Percentiles rank a stretch among this genome's conserved stretches.
Evolutionary conservation across 225 moss, liverwort and hornwort species (phyloP).

Genomic region (Physcomitrium patens): DNA sequence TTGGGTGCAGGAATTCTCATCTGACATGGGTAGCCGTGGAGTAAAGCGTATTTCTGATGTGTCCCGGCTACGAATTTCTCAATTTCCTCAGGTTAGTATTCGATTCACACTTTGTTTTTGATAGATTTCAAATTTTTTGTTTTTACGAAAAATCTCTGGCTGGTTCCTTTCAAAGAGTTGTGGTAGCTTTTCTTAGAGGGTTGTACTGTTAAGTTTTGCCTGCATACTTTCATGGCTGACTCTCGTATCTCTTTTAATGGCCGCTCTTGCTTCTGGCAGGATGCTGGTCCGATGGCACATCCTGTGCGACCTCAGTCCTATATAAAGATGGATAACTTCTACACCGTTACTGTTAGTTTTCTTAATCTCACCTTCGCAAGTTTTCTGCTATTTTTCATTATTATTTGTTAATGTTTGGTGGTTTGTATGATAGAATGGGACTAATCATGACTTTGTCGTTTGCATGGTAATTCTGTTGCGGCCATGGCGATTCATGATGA

Average conservation of each 20-base stretch:
- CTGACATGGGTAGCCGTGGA: constrained; percentile 98
- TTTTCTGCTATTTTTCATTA: not conserved
- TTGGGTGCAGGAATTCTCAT: constrained; percentile 80
- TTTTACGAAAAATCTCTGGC: not conserved
- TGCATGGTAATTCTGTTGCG: constrained; percentile 30
- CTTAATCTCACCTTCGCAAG: constrained; percentile 1
- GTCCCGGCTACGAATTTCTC: constrained; percentile 74
- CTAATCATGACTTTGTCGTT: constrained; percentile 31
- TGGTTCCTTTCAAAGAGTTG: no score
- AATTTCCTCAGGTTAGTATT: constrained; percentile 73
- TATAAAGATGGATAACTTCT: constrained; percentile 99
- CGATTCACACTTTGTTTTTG: not conserved
- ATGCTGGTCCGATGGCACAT: constrained; percentile 98
- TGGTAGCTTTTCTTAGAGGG: no score
- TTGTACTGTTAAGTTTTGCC: no score
- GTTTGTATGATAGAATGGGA: not conserved
- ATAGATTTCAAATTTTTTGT: not conserved
- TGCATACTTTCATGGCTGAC: no score
- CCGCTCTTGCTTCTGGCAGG: constrained; percentile 45
- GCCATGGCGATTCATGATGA: constrained; percentile 12
- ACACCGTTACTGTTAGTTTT: constrained; percentile 75
- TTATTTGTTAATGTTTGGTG: constrained; percentile 16
- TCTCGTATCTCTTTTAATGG: not conserved
- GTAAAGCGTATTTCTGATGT: constrained; percentile 96
- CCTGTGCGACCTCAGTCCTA: constrained; percentile 96